Base-by-base conservation (phyloP, 192 early-diverging fungal genomes). In the Coemansia nantahalensis region DNA sequence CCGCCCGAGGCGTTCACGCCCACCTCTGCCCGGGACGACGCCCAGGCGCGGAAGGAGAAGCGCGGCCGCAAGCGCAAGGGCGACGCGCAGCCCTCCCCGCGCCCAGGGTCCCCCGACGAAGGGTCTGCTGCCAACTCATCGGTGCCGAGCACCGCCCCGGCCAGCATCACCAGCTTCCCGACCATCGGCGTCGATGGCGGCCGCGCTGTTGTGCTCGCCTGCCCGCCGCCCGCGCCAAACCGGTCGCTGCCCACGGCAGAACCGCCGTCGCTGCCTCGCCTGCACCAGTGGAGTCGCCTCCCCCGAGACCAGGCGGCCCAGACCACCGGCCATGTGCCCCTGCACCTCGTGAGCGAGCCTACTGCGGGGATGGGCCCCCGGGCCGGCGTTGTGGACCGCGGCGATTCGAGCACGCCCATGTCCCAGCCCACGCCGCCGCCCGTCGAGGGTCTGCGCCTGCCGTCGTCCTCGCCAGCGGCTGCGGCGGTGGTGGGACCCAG, bases 361-460 rank as follows among this genome's bases (percentile, higher is more conserved):
- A 21, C 9, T 6, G 41, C 40, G 5, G 30, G n/a, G 4, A 18
- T 18, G 4, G 32, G 34, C 8, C 32, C 24, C 13, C n/a, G 45
- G 12, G 17, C 35, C 8, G 43, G 53, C 9, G 28, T 19, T 14
- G 18, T 38, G 8, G 47, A 3, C 2, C 67, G 60, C 4, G 67
- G 28, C n/a, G 60, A 58, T 14, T 63, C 60, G 0, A 62, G 56
- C 38, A 61, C 69, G 0, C 40, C 56, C 36, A 48, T 62, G 19
- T 54, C 62, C 7, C 69, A 73, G 53, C 62, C 69, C 18, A 73
- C 69, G 30, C 69, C 69, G 48, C 62, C 69, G 23, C 69, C 69
- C 11, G 62, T 73, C 15, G 62, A 61, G 23, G 69, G 69, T 1
- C 58, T 73, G n/a, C 69, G 62, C 17, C 56, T 65, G 31, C 65